A percentile compares a stretch with the other conserved stretches of the same genome.
These are phyloP conservation scores for Entomortierella lignicola DNA, from an alignment of 192 early-diverging fungal species.

Conservation along the genomic window DNA sequence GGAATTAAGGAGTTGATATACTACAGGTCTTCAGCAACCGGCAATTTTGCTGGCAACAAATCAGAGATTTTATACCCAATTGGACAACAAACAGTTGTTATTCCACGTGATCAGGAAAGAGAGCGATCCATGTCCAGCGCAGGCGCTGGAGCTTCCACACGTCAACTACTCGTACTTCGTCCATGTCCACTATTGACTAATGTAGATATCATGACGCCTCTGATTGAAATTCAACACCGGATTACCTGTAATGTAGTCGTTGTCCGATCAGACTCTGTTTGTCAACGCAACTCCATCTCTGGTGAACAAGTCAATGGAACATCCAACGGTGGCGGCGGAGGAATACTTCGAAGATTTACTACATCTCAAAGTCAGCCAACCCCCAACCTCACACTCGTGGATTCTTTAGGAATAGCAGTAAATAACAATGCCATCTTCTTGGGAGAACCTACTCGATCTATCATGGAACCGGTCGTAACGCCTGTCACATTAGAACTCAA, in stretches of 20 bases:
- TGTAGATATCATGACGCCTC: slow-evolving; percentile 37
- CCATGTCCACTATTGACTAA: slow-evolving; percentile 42
- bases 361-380: slow-evolving; percentile 21
- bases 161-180: slow-evolving; percentile 43
- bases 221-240: slow-evolving; percentile 44
- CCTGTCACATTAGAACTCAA: slow-evolving; percentile 40
- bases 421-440: slow-evolving; percentile 42
- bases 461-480: slow-evolving; percentile 38
- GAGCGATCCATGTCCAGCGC: slow-evolving; percentile 49
- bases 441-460: slow-evolving; percentile 39
- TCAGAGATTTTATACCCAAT: slow-evolving; percentile 53
- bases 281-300: slow-evolving; percentile 3
- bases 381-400: slow-evolving; percentile 34
- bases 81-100: slow-evolving; percentile 52
- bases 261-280: slow-evolving; percentile 25
- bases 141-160: slow-evolving; percentile 50
- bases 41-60: slow-evolving; percentile 48
- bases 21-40: slow-evolving; percentile 47
- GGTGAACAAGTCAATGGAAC: background rate
- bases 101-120: slow-evolving; percentile 36
- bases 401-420: slow-evolving; percentile 33
- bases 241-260: slow-evolving; percentile 49
- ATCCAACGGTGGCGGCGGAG: slow-evolving; percentile 21
- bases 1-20: slow-evolving; percentile 49
- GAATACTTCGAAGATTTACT: slow-evolving; percentile 40